These are phyloP conservation scores for Xylaria sp. DNA, from an alignment of 2,329 filamentous ascomycete species.

Conservation along the genomic window DNA sequence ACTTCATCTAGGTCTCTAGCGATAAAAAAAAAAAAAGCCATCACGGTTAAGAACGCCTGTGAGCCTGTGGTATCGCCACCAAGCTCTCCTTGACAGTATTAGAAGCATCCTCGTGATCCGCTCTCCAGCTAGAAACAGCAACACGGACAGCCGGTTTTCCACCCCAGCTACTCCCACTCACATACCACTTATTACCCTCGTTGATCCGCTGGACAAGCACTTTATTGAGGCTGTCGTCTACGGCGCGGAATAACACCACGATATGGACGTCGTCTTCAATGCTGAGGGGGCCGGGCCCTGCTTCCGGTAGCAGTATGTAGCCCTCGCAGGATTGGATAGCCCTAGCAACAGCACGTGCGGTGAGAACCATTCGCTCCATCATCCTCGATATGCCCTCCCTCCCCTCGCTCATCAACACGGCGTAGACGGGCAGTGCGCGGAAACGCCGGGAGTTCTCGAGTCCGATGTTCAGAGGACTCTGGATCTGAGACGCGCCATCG, in stretches of 20 bases:
- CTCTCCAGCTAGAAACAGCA: conserved; percentile 87
- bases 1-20: no score
- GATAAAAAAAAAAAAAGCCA: no score
- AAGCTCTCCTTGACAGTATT: conserved; percentile 73
- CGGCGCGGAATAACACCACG: conserved; percentile 82
- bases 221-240: conserved; percentile 70
- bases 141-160: conserved; percentile 80
- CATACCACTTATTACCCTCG: conserved; percentile 77
- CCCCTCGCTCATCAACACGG: conserved; percentile 80
- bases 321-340: conserved; percentile 67
- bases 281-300: conserved; percentile 43
- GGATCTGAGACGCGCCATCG: conserved; percentile 61
- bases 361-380: conserved; percentile 75
- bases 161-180: conserved; percentile 83
- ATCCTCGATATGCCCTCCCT: conserved; percentile 74
- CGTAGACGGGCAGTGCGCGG: conserved; percentile 89
- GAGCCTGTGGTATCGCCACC: conserved; percentile 55
- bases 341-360: conserved; percentile 74
- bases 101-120: conserved; percentile 74
- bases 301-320: conserved; percentile 48
- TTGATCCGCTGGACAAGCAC: conserved; percentile 80
- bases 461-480: conserved; percentile 87
- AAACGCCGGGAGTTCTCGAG: conserved; percentile 93
- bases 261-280: conserved; percentile 69
- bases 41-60: conserved; percentile 22